Conservation (phyloP, 2,329 filamentous ascomycete species). For the Xylaria sp. region DNA sequence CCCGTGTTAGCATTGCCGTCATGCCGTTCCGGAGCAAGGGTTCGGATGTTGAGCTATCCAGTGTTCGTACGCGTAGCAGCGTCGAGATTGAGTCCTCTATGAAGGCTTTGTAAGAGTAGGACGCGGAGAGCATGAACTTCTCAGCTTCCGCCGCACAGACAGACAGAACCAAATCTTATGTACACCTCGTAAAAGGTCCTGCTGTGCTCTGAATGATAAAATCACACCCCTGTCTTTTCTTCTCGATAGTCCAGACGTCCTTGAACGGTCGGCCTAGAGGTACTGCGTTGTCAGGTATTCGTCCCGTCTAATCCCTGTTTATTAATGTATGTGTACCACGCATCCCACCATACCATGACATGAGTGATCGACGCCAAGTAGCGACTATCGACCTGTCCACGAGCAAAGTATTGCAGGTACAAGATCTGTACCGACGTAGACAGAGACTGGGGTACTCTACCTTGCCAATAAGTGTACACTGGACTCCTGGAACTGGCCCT, state of each 20-base stretch:
- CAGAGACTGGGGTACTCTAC: conserved; percentile 23
- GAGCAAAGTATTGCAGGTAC: conserved; percentile 38
- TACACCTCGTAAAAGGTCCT: conserved; percentile 35
- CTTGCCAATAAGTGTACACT: conserved; percentile 31
- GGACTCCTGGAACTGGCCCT: conserved; percentile 40
- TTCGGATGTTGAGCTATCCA: conserved; percentile 34
- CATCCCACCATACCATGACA: conserved; percentile 45
- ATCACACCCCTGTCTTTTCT: conserved; percentile 40
- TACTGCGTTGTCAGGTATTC: conserved; percentile 45
- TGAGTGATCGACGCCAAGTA: conserved; percentile 46
- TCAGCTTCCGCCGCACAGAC: conserved; percentile 39
- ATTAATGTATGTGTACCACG: conserved; percentile 43
- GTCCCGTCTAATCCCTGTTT: conserved; percentile 44
- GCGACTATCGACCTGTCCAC: conserved; percentile 45
- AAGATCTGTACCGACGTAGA: conserved; percentile 38
- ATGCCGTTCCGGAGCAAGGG: conserved; percentile 39
- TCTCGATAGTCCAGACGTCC: conserved; percentile 44
- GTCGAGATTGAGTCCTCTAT: conserved; percentile 19
- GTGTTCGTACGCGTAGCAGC: conserved; percentile 21
- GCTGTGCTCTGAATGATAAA: conserved; percentile 42
- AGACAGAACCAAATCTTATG: conserved; percentile 29
- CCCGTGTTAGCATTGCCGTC: conserved; percentile 40
- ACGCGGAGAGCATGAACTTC: conserved; percentile 39
- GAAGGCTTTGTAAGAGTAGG: conserved; percentile 21
- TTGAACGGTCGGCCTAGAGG: conserved; percentile 45